Conservation (phyloP, 306 rosid species). For the Quercus dentata region DNA sequence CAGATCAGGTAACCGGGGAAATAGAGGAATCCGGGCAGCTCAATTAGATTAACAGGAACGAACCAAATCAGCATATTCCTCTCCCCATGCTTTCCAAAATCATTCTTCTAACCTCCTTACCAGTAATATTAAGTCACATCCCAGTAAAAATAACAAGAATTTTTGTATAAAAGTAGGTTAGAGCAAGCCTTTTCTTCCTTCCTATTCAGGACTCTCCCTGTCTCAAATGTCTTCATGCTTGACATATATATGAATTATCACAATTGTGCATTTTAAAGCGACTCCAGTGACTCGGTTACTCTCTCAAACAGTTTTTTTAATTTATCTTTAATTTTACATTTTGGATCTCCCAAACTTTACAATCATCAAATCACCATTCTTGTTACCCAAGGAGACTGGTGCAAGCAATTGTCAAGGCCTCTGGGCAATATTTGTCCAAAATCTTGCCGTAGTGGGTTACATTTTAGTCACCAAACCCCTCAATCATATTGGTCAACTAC, state of each 20-base stretch:
- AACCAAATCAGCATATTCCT: not conserved
- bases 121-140: not conserved
- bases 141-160: not conserved
- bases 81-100: not conserved
- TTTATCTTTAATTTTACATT: not conserved
- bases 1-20: not conserved
- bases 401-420: not conserved
- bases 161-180: not conserved
- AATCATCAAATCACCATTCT: not conserved
- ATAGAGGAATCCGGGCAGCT: not conserved
- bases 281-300: not conserved
- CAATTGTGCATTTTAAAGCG: not conserved
- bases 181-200: not conserved
- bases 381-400: not conserved
- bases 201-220: not conserved
- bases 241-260: not conserved
- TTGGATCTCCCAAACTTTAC: not conserved
- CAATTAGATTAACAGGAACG: not conserved
- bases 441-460: not conserved
- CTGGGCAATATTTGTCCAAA: not conserved
- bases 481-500: constrained; percentile 5
- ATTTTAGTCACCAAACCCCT: not conserved
- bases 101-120: not conserved
- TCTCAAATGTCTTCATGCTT: not conserved
- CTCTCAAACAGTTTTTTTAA: not conserved